These are phyloP conservation scores for Peribolospora baueri DNA, from an alignment of 768 basidiomycete species.

Conservation along the genomic window DNA sequence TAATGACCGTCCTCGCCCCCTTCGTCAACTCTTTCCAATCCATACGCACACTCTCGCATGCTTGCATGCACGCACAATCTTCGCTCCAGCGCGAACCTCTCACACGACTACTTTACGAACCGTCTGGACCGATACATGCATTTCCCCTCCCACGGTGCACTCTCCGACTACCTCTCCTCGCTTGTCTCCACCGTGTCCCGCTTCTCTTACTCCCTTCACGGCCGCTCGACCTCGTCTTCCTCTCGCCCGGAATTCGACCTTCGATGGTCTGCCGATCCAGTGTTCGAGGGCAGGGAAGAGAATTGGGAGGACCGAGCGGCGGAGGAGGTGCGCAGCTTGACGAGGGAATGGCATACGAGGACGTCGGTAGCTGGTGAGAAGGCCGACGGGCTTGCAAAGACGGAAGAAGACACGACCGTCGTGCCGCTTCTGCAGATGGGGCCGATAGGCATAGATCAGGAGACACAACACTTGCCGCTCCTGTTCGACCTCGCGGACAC, in stretches of 20 bases:
- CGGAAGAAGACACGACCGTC: slow-evolving; percentile 12
- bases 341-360: neutral
- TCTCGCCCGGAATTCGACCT: slow-evolving; percentile 7
- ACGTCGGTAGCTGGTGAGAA: too few relatives aligned
- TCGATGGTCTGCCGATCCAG: neutral
- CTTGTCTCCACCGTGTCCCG: slow-evolving; percentile 43
- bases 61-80: neutral
- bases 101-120: slow-evolving; percentile 74
- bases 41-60: neutral
- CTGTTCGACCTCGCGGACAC: slow-evolving; percentile 17
- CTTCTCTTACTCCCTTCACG: slow-evolving; percentile 42
- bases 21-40: neutral
- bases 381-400: neutral
- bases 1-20: neutral
- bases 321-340: neutral
- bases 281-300: too few relatives aligned
- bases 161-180: slow-evolving; percentile 63
- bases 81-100: slow-evolving; percentile 58
- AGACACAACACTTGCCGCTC: slow-evolving; percentile 14
- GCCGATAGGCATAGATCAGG: slow-evolving; percentile 9
- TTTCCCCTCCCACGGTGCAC: slow-evolving; percentile 32
- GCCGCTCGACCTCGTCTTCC: slow-evolving; percentile 13
- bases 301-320: too few relatives aligned
- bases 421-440: slow-evolving; percentile 14
- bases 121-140: slow-evolving; percentile 84